Evolutionary conservation across 495 filamentous ascomycete species (phyloP).

Genomic region (Halenospora varia): DNA sequence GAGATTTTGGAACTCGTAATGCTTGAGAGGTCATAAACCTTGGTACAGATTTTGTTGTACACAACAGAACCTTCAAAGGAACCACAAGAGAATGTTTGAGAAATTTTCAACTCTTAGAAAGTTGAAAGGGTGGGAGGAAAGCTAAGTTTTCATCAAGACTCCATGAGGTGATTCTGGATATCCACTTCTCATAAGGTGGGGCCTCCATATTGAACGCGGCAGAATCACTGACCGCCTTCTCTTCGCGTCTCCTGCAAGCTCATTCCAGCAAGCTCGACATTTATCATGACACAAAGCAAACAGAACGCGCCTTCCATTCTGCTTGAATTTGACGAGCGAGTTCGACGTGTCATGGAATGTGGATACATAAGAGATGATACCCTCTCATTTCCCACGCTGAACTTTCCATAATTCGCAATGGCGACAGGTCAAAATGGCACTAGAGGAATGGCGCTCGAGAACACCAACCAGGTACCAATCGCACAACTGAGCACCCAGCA

Average conservation of each 20-base stretch:
- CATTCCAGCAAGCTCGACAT: neutral
- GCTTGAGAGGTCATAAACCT: no score
- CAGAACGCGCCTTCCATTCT: neutral
- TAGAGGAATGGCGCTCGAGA: slow-evolving; percentile 13
- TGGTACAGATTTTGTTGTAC: neutral
- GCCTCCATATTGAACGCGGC: no score
- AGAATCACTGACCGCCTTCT: neutral
- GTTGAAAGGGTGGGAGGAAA: no score
- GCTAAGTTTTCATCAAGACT: no score
- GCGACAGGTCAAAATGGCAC: slow-evolving; percentile 2
- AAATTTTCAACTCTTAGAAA: no score
- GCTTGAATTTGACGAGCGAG: neutral
- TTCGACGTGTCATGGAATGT: neutral
- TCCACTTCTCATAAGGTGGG: no score
- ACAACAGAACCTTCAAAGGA: no score
- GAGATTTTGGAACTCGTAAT: no score
- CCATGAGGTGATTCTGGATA: no score
- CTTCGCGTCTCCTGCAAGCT: neutral
- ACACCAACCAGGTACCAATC: slow-evolving; percentile 50
- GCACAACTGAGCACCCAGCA: slow-evolving; percentile 52
- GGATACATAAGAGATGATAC: no score
- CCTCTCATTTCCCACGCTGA: neutral
- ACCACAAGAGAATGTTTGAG: no score
- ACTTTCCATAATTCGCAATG: neutral
- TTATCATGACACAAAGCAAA: neutral